Evolutionary conservation across 768 basidiomycete species (phyloP).

Genomic region (Tulasnella sp.): DNA sequence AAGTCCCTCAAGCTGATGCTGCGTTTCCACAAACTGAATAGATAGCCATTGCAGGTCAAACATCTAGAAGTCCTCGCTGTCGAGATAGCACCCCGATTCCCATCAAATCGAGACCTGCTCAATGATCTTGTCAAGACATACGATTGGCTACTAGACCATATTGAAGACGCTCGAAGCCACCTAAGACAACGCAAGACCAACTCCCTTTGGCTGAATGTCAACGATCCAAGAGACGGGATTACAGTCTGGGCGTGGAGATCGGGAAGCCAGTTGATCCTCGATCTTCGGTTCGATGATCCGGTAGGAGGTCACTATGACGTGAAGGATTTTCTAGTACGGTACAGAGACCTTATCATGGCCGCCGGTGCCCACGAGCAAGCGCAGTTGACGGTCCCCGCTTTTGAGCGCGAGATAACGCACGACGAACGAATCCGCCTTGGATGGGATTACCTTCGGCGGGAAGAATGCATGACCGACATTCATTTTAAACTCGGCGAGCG

Average conservation of each 20-base stretch:
- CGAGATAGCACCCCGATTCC: background rate
- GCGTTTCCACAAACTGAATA: background rate
- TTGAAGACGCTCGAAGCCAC: background rate
- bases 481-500: background rate
- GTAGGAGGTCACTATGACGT: background rate
- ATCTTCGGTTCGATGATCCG: background rate
- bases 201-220: background rate
- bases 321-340: background rate
- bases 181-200: background rate
- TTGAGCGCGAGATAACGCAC: background rate
- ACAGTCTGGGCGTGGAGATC: background rate
- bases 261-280: background rate
- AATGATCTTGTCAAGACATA: background rate
- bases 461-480: background rate
- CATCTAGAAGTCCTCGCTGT: background rate
- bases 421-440: background rate
- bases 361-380: background rate
- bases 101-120: background rate
- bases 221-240: background rate
- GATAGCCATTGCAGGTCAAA: background rate
- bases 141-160: background rate
- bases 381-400: background rate
- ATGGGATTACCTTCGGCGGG: background rate
- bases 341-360: background rate
- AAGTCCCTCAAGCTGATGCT: background rate